phyloP scores from a whole-genome alignment of 148 eudicot genomes.

The Rhododendron mucronatum region DNA sequence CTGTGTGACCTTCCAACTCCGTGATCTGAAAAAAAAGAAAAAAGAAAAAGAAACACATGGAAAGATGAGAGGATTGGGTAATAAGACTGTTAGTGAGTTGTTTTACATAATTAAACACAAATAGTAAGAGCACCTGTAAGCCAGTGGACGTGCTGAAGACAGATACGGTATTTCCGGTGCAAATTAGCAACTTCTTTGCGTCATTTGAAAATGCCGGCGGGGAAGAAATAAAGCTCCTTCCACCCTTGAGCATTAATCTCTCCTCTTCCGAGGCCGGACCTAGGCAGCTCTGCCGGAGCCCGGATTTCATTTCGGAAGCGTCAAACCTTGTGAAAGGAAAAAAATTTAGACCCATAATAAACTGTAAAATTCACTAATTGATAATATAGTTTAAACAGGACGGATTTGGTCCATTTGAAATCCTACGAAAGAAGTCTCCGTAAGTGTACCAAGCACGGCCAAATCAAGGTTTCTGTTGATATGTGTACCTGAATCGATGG shows the following conservation, averaged over 20 bases:
- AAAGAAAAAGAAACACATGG: too few relatives aligned
- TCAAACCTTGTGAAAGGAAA: not conserved
- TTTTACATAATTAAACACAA: not conserved
- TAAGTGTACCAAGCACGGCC: too few relatives aligned
- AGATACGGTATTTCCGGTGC: conserved; percentile 70
- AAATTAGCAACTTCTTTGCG: conserved; percentile 59
- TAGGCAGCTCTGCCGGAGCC: too few relatives aligned
- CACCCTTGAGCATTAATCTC: conserved; percentile 33
- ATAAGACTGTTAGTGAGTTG: not conserved
- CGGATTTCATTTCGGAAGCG: not conserved
- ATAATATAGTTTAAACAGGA: not conserved
- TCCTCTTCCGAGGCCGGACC: not conserved
- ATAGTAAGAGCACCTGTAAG: conserved; percentile 40
- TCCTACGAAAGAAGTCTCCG: too few relatives aligned
- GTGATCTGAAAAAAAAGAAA: conserved; percentile 31
- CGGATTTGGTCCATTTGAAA: too few relatives aligned
- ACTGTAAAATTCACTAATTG: conserved; percentile 14
- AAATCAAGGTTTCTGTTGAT: too few relatives aligned
- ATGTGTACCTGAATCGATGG: too few relatives aligned
- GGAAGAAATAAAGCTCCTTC: conserved; percentile 63
- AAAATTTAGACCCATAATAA: not conserved
- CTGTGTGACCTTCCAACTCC: conserved; percentile 79
- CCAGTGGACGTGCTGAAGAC: conserved; percentile 79
- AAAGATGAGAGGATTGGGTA: not conserved
- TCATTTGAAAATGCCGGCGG: conserved; percentile 82